Evolutionary conservation across 768 basidiomycete species (phyloP).

Genomic region (Russula abietina): DNA sequence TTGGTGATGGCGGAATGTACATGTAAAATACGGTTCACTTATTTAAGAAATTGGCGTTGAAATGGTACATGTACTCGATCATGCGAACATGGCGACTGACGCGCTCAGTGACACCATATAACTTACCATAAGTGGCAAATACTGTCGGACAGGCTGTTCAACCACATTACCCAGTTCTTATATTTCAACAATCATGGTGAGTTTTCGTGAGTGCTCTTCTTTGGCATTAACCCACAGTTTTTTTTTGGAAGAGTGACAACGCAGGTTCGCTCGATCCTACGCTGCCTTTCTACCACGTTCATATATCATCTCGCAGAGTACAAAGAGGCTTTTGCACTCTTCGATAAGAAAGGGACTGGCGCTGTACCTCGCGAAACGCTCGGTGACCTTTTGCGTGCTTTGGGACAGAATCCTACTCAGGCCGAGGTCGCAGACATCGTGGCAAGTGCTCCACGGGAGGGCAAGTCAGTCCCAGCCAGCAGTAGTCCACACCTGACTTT

Average conservation of each 20-base stretch:
- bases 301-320: conserved; percentile 51
- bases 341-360: conserved; percentile 94
- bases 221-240: background rate
- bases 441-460: conserved; percentile 64
- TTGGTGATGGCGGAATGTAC: conserved; percentile 27
- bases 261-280: conserved; percentile 35
- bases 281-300: background rate
- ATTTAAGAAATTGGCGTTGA: background rate
- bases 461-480: conserved; percentile 36
- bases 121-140: conserved; percentile 1
- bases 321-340: conserved; percentile 95
- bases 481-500: background rate
- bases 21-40: conserved; percentile 12
- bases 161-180: background rate
- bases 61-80: no score
- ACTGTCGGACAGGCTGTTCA: background rate
- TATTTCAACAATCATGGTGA: conserved; percentile 13
- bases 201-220: conserved; percentile 2
- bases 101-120: no score
- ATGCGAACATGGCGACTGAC: background rate
- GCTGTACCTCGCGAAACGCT: conserved; percentile 81
- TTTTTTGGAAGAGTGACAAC: conserved; percentile 42
- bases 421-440: conserved; percentile 89
- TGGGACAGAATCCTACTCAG: conserved; percentile 99
- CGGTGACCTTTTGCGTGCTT: conserved; percentile 86